These are phyloP conservation scores for Cyclanthera cordifolia DNA, from an alignment of 306 rosid species.

Conservation along the genomic window DNA sequence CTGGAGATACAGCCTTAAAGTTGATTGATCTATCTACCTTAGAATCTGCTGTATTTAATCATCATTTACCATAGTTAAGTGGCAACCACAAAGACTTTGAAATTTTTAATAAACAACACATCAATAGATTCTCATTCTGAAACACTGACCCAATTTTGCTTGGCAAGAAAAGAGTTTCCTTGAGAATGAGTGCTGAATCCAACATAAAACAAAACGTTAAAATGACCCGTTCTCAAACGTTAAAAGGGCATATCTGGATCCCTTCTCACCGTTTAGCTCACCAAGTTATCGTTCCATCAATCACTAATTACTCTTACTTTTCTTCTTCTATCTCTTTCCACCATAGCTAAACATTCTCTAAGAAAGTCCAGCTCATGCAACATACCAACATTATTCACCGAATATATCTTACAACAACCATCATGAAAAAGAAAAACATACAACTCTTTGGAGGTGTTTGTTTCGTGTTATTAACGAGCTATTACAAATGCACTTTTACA, in stretches of 20 bases:
- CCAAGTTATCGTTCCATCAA: too few relatives aligned
- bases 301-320: too few relatives aligned
- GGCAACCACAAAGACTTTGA: slow-evolving; percentile 12
- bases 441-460: too few relatives aligned
- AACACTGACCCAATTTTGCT: slow-evolving; percentile 49
- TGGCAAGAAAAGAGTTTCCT: slow-evolving; percentile 40
- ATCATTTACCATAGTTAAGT: slow-evolving; percentile 11
- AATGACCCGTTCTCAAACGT: slow-evolving; percentile 4
- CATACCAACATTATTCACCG: background rate
- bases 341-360: too few relatives aligned
- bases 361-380: background rate
- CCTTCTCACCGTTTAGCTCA: too few relatives aligned
- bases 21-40: slow-evolving; percentile 39
- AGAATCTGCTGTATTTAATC: slow-evolving; percentile 24
- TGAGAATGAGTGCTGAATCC: slow-evolving; percentile 40
- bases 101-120: background rate
- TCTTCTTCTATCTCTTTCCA: too few relatives aligned
- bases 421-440: background rate
- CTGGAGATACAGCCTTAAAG: slow-evolving; percentile 35
- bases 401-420: background rate
- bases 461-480: too few relatives aligned
- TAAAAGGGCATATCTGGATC: too few relatives aligned
- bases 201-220: slow-evolving; percentile 17
- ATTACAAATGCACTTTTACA: too few relatives aligned
- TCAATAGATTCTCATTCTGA: background rate